phyloP scores from a whole-genome alignment of 257 asterid species.

The Solanum virginianum region DNA sequence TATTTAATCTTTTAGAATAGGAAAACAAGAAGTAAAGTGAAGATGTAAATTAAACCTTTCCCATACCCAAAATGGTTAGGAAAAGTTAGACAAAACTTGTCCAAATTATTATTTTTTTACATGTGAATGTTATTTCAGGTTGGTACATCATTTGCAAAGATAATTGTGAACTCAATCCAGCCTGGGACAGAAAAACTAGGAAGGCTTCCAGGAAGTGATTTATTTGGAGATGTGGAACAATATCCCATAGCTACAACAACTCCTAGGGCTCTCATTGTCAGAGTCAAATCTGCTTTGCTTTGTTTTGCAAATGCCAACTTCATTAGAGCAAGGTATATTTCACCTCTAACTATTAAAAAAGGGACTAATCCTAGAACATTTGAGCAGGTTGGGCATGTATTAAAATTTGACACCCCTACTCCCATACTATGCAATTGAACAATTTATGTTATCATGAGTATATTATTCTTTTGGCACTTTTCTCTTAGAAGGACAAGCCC shows the following conservation, averaged over 20 bases:
- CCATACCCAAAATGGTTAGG: no score
- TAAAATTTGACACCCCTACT: background rate
- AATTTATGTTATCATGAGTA: background rate
- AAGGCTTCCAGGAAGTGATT: constrained; percentile 25
- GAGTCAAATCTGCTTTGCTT: constrained; percentile 22
- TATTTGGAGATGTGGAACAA: constrained; percentile 18
- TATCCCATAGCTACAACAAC: constrained; percentile 21
- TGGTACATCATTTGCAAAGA: constrained; percentile 22
- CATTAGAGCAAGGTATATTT: constrained; percentile 10
- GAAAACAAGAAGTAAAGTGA: no score
- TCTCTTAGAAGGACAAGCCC: background rate
- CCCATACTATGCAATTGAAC: background rate
- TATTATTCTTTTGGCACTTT: background rate
- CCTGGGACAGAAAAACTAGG: constrained; percentile 24
- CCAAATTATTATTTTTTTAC: background rate
- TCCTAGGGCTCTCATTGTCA: constrained; percentile 22
- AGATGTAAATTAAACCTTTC: no score
- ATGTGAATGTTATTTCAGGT: constrained; percentile 9
- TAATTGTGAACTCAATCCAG: constrained; percentile 16
- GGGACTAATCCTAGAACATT: background rate
- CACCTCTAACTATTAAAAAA: no score
- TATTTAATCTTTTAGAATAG: no score
- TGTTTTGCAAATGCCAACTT: constrained; percentile 28
- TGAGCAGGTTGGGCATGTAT: background rate
- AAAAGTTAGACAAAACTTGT: no score